phyloP scores from a whole-genome alignment of 345 rosid species.

The Laguncularia racemosa region DNA sequence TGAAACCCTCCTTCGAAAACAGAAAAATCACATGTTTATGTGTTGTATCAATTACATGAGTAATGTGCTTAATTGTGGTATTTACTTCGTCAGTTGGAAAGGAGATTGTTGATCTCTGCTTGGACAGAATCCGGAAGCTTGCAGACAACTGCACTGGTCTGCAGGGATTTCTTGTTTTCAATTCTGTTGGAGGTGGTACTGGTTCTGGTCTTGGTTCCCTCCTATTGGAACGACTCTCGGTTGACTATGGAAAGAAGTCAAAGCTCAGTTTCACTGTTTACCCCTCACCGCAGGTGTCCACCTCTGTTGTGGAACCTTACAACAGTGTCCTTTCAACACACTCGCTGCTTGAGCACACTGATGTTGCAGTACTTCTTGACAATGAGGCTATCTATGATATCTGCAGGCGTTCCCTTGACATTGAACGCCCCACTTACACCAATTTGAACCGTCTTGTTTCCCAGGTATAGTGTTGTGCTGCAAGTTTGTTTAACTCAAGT shows the following conservation, averaged over 20 bases:
- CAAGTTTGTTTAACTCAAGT: no score
- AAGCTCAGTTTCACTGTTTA: slow-evolving; percentile 52
- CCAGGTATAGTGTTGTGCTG: slow-evolving; percentile 20
- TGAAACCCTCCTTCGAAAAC: not conserved
- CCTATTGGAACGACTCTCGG: slow-evolving; percentile 54
- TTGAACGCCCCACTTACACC: slow-evolving; percentile 55
- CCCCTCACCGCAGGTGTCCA: slow-evolving; percentile 58
- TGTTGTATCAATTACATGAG: not conserved
- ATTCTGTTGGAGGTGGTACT: slow-evolving; percentile 60
- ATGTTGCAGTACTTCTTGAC: slow-evolving; percentile 45
- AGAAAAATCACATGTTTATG: not conserved
- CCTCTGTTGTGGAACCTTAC: slow-evolving; percentile 52
- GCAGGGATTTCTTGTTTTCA: slow-evolving; percentile 53
- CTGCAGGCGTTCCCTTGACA: slow-evolving; percentile 56
- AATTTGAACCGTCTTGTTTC: slow-evolving; percentile 52
- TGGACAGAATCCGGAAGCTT: slow-evolving; percentile 48
- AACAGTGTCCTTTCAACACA: slow-evolving; percentile 54
- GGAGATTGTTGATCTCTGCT: slow-evolving; percentile 54
- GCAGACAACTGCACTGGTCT: slow-evolving; percentile 61
- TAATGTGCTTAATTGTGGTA: not conserved
- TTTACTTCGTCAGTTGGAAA: slow-evolving; percentile 27
- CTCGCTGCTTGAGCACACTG: slow-evolving; percentile 56
- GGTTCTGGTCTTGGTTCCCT: slow-evolving; percentile 58
- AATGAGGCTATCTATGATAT: slow-evolving; percentile 56
- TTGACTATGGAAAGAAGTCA: slow-evolving; percentile 50